Evolutionary conservation across 148 eudicot genomes (phyloP), one percentile per base, ranked within the genome.

Genomic region (Linanthus parryae): DNA sequence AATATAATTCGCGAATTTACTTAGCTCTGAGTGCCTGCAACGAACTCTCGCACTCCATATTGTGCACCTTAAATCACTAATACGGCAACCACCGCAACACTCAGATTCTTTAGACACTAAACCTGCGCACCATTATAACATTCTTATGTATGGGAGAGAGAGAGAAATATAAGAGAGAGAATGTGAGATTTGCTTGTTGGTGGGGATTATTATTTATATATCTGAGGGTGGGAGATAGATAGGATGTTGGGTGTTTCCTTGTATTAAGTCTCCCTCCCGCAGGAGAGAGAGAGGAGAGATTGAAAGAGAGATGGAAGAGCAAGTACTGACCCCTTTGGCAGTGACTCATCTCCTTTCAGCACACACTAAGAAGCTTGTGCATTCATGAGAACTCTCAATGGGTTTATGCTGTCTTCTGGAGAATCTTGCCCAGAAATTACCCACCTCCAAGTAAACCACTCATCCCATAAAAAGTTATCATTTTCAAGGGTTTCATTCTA

Each of bases 391-490:
- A 81, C 54, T 91, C 98, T 44, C 95, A 91, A 61, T 91, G 98
- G 98, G 81, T 91, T 48, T 91, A 91, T 83, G 98, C 98, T 49
- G 95, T 91, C 54, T 91, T 91, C 60, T 91, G 98, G 98, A 79
- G 98, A 72, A 83, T 91, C 54, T 80, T 91, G 62, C 98, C 98
- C 5, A 66, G 98, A 74, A 91, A 91, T 55, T 86, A 83, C 64
- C 98, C 98, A 43, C 98, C 98, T 44, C 98, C 64, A 81, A 86
- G 98, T 90, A 56, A 71, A 35, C 27, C 22, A 17, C n/a, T n/a
- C n/a, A n/a, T n/a, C n/a, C n/a, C n/a, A n/a, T n/a, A n/a, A n/a
- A n/a, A n/a, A n/a, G n/a, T n/a, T n/a, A n/a, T n/a, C n/a, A n/a
- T n/a, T n/a, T n/a, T n/a, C n/a, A n/a, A n/a, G n/a, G n/a, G n/a